Evolutionary conservation across 1,139 yeast species (phyloP).

Genomic region (Debaryomyces subglobosus): DNA sequence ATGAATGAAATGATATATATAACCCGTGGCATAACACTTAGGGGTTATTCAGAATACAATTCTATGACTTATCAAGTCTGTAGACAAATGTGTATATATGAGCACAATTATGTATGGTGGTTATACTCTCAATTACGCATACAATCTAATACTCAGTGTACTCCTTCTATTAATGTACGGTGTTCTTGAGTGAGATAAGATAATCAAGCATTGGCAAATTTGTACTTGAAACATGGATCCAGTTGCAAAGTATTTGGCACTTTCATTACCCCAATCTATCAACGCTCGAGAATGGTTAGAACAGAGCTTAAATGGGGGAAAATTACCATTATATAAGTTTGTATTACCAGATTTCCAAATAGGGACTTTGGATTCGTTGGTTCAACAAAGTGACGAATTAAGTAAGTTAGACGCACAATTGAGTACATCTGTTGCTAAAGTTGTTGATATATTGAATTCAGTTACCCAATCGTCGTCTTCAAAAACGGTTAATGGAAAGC

Average conservation of each 20-base stretch:
- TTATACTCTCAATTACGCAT: neutral
- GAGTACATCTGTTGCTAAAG: conserved; percentile 66
- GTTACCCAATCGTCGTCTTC: conserved; percentile 45
- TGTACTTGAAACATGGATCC: conserved; percentile 22
- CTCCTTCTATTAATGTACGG: neutral
- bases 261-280: conserved; percentile 56
- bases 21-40: neutral
- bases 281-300: conserved; percentile 50
- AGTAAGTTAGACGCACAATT: conserved; percentile 78
- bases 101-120: neutral
- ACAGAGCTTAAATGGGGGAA: conserved; percentile 47
- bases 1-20: neutral
- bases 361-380: conserved; percentile 91
- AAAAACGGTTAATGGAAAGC: conserved; percentile 45
- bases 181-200: neutral
- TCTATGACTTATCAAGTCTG: neutral
- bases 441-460: conserved; percentile 66
- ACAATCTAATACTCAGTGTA: conserved; percentile 1
- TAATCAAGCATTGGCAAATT: neutral
- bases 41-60: neutral
- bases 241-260: conserved; percentile 47
- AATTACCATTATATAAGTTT: conserved; percentile 46
- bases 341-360: conserved; percentile 87
- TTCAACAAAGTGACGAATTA: conserved; percentile 88
- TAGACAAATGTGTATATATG: neutral